Conservation (phyloP, 768 basidiomycete genomes). For the Chalciporus chontae region DNA sequence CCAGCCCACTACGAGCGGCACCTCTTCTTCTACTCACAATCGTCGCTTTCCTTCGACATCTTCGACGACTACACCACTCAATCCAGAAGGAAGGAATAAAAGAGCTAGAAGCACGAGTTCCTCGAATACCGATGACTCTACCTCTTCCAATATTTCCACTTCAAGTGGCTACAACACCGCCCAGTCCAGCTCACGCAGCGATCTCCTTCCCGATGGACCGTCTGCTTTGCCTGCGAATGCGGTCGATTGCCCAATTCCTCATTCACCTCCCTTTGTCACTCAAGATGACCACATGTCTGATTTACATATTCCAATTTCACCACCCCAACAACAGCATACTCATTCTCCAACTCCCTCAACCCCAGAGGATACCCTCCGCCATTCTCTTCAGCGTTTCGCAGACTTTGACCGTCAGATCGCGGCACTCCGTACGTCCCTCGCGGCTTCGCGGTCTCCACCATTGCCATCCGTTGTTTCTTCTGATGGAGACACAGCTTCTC, state of each 20-base stretch:
- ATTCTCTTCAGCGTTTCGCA: slow-evolving; percentile 50
- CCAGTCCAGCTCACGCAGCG: slow-evolving; percentile 34
- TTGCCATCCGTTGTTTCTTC: slow-evolving; percentile 24
- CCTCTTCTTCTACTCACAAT: slow-evolving; percentile 18
- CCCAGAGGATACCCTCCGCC: slow-evolving; percentile 38
- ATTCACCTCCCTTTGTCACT: slow-evolving; percentile 36
- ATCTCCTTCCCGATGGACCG: slow-evolving; percentile 21
- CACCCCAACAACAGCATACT: slow-evolving; percentile 12
- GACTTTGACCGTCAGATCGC: slow-evolving; percentile 53
- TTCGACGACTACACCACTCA: slow-evolving; percentile 21
- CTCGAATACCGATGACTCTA: slow-evolving; percentile 34
- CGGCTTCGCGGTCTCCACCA: slow-evolving; percentile 24
- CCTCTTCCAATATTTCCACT: slow-evolving; percentile 30
- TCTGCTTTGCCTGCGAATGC: slow-evolving; percentile 10
- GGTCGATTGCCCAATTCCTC: slow-evolving; percentile 19
- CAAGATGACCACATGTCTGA: slow-evolving; percentile 54
- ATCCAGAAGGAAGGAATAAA: slow-evolving; percentile 52
- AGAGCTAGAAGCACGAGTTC: slow-evolving; percentile 54
- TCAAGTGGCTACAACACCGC: slow-evolving; percentile 36
- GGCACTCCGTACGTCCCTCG: slow-evolving; percentile 41
- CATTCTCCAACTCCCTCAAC: slow-evolving; percentile 13
- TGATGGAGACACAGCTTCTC: slow-evolving; percentile 14
- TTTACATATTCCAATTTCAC: slow-evolving; percentile 22
- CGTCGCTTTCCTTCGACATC: slow-evolving; percentile 10
- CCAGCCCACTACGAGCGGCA: slow-evolving; percentile 24